phyloP scores from a whole-genome alignment of 192 early-diverging fungal species.

The Coemansia sp. region DNA sequence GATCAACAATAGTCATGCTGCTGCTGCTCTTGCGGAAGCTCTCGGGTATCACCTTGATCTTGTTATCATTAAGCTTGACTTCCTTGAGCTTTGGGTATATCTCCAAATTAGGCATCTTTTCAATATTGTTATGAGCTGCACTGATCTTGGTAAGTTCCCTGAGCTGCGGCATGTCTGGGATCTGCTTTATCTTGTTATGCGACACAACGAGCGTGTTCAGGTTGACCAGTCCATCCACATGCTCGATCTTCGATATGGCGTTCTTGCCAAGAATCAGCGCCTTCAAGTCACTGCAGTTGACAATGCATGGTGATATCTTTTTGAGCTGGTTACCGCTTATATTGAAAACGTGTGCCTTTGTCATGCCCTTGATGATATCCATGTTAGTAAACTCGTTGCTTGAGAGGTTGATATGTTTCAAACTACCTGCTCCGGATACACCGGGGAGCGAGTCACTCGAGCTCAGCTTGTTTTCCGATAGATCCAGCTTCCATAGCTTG shows the following conservation, averaged over 20 bases:
- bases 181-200: constrained; percentile 63
- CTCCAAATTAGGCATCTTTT: constrained; percentile 64
- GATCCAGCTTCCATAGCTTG: constrained; percentile 54
- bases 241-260: constrained; percentile 60
- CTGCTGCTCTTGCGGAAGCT: constrained; percentile 50
- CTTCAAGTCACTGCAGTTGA: constrained; percentile 59
- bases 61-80: constrained; percentile 73
- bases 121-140: constrained; percentile 67
- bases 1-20: constrained; percentile 66
- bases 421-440: constrained; percentile 47
- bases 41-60: constrained; percentile 59
- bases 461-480: constrained; percentile 62
- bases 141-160: constrained; percentile 72
- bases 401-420: constrained; percentile 63
- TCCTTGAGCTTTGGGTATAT: constrained; percentile 61
- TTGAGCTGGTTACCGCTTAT: constrained; percentile 65
- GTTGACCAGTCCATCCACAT: constrained; percentile 54
- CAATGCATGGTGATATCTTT: constrained; percentile 56
- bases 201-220: constrained; percentile 80
- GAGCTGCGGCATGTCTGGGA: constrained; percentile 56
- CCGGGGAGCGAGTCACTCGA: constrained; percentile 53
- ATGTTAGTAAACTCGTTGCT: constrained; percentile 55
- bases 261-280: constrained; percentile 82
- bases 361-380: constrained; percentile 6
- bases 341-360: constrained; percentile 57